Evolutionary conservation across 108 stramenopile species (phyloP), one percentile per base, ranked within the genome.

Genomic region (Skeletonema tropicum): DNA sequence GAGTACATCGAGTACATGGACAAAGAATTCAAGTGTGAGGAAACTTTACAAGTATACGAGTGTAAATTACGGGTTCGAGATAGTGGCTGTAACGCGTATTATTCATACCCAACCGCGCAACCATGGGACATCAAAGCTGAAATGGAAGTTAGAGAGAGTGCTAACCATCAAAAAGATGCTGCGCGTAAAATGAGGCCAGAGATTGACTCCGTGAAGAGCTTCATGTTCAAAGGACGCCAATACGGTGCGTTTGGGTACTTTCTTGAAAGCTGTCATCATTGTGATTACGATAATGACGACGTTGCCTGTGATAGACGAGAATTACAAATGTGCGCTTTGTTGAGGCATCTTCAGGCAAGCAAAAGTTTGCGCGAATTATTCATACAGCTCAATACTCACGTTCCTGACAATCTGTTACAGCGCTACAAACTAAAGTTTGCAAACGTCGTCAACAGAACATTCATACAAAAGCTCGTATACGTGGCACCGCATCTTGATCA

Each of bases 131-230:
- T 64, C 11, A 49, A 49, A 29, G 72, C 72, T 0, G 72, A 64
- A 36, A 64, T 73, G 62, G 72, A 64, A 31, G 38, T 73, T 0
- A 73, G 32, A 46, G 62, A 73, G 9, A 65, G 49, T n/a, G 19
- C 11, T n/a, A 13, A 64, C 19, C 57, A 35, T 17, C 63, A 13
- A 57, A 32, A 8, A 19, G 49, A 73, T 57, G 12, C 9, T 1
- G 19, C 12, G 31, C 17, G 31, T 26, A 73, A 73, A 63, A 73
- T 64, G 36, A 30, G 72, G 19, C 72, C 72, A 38, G 62, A 73
- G 52, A 32, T 52, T 35, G 49, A 46, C 0, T 3, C 4, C 21
- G 62, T 73, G 33, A 57, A 13, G 14, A 64, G 63, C 36, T 57
- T 73, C 14, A 55, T 73, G 72, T 73, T 57, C 46, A 17, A 25